These are phyloP conservation scores for Meredithiella fracta DNA, from an alignment of 2,329 filamentous ascomycete species.

Conservation along the genomic window DNA sequence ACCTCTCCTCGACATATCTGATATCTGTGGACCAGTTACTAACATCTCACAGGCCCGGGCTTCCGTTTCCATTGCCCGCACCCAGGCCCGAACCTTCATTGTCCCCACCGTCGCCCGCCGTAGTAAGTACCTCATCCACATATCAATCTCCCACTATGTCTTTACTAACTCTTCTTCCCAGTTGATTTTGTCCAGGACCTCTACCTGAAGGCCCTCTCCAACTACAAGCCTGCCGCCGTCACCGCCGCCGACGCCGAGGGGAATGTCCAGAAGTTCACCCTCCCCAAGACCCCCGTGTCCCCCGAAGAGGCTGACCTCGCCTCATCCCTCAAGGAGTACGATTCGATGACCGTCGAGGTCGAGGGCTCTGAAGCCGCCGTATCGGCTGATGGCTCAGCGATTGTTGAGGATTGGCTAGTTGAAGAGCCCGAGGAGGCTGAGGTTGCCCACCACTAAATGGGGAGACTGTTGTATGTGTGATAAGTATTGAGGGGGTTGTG, in stretches of 20 bases:
- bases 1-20: too few species aligned
- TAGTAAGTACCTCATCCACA: conserved; percentile 31
- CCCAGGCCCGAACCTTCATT: conserved; percentile 40
- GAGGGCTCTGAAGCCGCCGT: conserved; percentile 61
- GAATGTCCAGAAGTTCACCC: conserved; percentile 73
- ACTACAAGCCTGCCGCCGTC: conserved; percentile 73
- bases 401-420: conserved; percentile 62
- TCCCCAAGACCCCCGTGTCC: conserved; percentile 67
- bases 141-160: too few species aligned
- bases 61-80: conserved; percentile 15
- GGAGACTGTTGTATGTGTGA: too few species aligned
- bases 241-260: conserved; percentile 79
- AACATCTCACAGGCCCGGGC: conserved; percentile 8
- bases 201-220: conserved; percentile 89
- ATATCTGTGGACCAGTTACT: too few species aligned
- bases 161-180: conserved; percentile 27
- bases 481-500: too few species aligned
- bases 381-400: conserved; percentile 40
- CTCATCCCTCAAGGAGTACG: conserved; percentile 83
- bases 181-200: conserved; percentile 96
- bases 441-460: conserved; percentile 29
- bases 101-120: conserved; percentile 43
- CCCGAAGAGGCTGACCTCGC: conserved; percentile 92
- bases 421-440: conserved; percentile 49
- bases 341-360: conserved; percentile 82